phyloP scores from a whole-genome alignment of 495 filamentous ascomycete genomes.

The Antarctomyces pellizariae region DNA sequence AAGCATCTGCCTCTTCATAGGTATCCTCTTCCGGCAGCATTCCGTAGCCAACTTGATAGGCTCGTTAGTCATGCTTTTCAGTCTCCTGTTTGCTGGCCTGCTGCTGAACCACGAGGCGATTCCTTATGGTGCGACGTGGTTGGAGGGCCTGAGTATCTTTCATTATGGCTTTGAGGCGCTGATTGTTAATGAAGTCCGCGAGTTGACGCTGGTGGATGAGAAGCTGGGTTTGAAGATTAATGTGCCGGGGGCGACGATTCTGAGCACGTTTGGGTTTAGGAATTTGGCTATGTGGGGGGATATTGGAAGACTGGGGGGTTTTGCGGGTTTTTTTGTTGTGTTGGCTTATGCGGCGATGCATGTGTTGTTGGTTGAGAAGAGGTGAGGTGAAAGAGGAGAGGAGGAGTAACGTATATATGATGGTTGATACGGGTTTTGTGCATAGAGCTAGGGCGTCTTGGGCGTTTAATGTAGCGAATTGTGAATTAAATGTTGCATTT shows the following conservation, averaged over 20 bases:
- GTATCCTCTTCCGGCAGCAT: constrained; percentile 75
- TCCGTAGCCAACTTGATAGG: constrained; percentile 93
- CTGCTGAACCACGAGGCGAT: constrained; percentile 89
- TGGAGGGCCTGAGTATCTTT: constrained; percentile 95
- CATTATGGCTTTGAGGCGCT: constrained; percentile 94
- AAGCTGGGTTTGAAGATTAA: constrained; percentile 92
- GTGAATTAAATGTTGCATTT: too few species aligned
- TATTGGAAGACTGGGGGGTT: constrained; percentile 56
- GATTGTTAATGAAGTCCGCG: constrained; percentile 94
- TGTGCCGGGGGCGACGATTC: constrained; percentile 80
- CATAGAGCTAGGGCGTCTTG: too few species aligned
- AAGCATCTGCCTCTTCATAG: constrained; percentile 85
- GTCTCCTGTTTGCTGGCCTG: constrained; percentile 77
- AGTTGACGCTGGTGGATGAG: constrained; percentile 69
- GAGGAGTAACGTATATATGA: too few species aligned
- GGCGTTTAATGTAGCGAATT: too few species aligned
- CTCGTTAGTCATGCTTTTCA: constrained; percentile 94
- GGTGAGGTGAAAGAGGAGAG: too few species aligned
- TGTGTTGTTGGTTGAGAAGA: constrained; percentile 73
- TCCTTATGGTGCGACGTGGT: constrained; percentile 57
- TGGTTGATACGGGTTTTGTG: too few species aligned
- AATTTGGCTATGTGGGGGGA: constrained; percentile 67
- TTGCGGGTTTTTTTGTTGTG: constrained; percentile 64
- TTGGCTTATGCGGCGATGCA: constrained; percentile 89
- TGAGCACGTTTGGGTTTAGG: constrained; percentile 84